A percentile compares a stretch with the other conserved stretches of the same genome.
Conservation (phyloP, 805 yeast species). For the Starmerella tilneyi region DNA sequence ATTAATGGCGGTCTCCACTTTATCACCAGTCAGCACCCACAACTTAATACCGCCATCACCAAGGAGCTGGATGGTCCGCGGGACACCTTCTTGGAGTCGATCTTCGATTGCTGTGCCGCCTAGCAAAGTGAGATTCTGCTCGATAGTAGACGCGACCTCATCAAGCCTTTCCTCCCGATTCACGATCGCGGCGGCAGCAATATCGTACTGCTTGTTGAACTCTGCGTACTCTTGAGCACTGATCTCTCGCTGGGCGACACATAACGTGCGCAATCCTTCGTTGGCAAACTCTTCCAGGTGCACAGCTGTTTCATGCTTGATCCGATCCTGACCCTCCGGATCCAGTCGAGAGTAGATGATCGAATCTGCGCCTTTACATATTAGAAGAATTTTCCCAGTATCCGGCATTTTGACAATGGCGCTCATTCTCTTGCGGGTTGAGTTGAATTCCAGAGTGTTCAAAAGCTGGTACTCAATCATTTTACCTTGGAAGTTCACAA, state of each 20-base stretch:
- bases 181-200: conserved; percentile 49
- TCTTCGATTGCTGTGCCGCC: conserved; percentile 86
- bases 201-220: conserved; percentile 49
- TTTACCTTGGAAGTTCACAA: conserved; percentile 40
- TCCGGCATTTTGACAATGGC: conserved; percentile 42
- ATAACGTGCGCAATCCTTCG: conserved; percentile 71
- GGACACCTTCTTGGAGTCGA: conserved; percentile 69
- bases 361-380: conserved; percentile 71
- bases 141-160: conserved; percentile 50
- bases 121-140: conserved; percentile 44
- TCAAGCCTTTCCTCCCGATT: conserved; percentile 56
- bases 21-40: conserved; percentile 81
- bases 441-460: conserved; percentile 57
- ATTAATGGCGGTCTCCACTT: conserved; percentile 79
- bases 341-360: conserved; percentile 50
- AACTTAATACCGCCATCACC: conserved; percentile 68
- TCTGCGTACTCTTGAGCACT: conserved; percentile 37
- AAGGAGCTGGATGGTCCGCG: conserved; percentile 57
- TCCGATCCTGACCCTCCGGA: conserved; percentile 34
- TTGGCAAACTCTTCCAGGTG: conserved; percentile 66
- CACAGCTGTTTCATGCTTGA: conserved; percentile 52
- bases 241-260: conserved; percentile 56
- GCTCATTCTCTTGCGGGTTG: conserved; percentile 73
- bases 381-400: conserved; percentile 36
- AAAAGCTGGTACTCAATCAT: conserved; percentile 43